A percentile compares a stretch with the other conserved stretches of the same genome.
These are phyloP conservation scores for Remersonia thermophila DNA, from an alignment of 2,329 filamentous ascomycete genomes.

Conservation along the genomic window DNA sequence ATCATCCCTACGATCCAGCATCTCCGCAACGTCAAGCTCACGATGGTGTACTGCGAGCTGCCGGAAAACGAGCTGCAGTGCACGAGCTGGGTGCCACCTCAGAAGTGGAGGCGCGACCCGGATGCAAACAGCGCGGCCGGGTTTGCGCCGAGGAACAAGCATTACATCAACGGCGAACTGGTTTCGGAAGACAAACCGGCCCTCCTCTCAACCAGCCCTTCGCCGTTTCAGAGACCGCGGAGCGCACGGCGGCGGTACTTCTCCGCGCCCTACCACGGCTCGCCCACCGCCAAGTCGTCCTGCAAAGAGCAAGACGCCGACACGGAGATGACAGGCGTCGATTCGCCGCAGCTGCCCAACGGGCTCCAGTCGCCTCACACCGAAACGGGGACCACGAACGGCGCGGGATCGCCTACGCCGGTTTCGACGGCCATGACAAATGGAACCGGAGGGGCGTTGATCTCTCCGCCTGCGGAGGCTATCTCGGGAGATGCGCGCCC, in stretches of 20 bases:
- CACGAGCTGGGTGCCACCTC: slow-evolving; percentile 28
- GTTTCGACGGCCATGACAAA: slow-evolving; percentile 12
- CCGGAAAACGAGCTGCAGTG: slow-evolving; percentile 37
- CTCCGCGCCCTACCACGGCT: slow-evolving; percentile 41
- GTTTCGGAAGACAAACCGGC: slow-evolving; percentile 39
- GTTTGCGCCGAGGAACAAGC: slow-evolving; percentile 45
- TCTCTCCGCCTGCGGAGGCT: slow-evolving; percentile 18
- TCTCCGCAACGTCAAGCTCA: slow-evolving; percentile 41
- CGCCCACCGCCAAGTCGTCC: slow-evolving; percentile 39
- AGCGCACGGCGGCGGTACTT: slow-evolving; percentile 43
- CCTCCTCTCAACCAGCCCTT: slow-evolving; percentile 35
- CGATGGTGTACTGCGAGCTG: slow-evolving; percentile 48
- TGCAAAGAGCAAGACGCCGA: slow-evolving; percentile 46
- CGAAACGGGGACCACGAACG: slow-evolving; percentile 20
- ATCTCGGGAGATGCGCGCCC: slow-evolving; percentile 16
- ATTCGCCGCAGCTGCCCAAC: slow-evolving; percentile 33
- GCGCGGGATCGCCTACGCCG: slow-evolving; percentile 16
- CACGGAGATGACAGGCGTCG: slow-evolving; percentile 37
- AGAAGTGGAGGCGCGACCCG: slow-evolving; percentile 50
- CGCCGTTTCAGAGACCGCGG: slow-evolving; percentile 41
- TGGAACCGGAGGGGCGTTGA: slow-evolving; percentile 13
- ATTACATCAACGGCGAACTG: slow-evolving; percentile 44
- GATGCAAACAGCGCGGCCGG: slow-evolving; percentile 37
- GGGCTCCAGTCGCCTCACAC: slow-evolving; percentile 33
- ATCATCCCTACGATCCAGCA: slow-evolving; percentile 46